Evolutionary conservation across 2,329 filamentous ascomycete species (phyloP), one percentile per base, ranked within the genome.

Genomic region (Alternaria triticimaculans): DNA sequence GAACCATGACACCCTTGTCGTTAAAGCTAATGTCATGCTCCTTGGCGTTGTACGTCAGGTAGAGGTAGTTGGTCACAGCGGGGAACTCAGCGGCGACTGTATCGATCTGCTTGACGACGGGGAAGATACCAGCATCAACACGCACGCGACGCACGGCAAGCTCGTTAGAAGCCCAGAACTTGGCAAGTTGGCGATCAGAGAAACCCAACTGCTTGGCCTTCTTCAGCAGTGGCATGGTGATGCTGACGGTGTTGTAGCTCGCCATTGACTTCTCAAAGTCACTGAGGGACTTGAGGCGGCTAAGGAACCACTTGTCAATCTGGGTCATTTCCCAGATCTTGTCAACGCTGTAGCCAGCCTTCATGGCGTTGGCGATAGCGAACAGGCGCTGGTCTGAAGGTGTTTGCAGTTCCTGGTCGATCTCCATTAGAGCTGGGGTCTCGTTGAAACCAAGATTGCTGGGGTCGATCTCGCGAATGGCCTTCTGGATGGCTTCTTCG

Each of bases 231-330:
- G 88, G 84, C 6, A 87, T 83, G 14, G 88, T 87, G 60, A 88
- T 85, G 51, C 86, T 88, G 60, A 91, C 87, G 48, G 94, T 90
- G 69, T 84, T 87, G 81, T 89, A 92, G 51, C 84, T 85, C 63
- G 87, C 85, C 89, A 97, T 92, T 23, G 87, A 80, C 82, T 94
- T 95, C 77, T 90, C 90, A 73, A 98, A 97, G 83, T 97, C 88
- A 81, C 90, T 97, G 10, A 99, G 85, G 26, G 91, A 90, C 88
- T 97, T 97, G 62, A 99, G 89, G 80, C 93, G 94, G 82, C 88
- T 90, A 70, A 99, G 84, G 86, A 98, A 99, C 96, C 96, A 99
- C 82, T 96, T 97, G 84, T 98, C 96, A 74, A 99, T 99, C 84
- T 95, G 94, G 76, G 96, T 99, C 84, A 98, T 87, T 80, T 97